phyloP scores from a whole-genome alignment of 2,329 filamentous ascomycete genomes.

The Aspergillus ochraceus region DNA sequence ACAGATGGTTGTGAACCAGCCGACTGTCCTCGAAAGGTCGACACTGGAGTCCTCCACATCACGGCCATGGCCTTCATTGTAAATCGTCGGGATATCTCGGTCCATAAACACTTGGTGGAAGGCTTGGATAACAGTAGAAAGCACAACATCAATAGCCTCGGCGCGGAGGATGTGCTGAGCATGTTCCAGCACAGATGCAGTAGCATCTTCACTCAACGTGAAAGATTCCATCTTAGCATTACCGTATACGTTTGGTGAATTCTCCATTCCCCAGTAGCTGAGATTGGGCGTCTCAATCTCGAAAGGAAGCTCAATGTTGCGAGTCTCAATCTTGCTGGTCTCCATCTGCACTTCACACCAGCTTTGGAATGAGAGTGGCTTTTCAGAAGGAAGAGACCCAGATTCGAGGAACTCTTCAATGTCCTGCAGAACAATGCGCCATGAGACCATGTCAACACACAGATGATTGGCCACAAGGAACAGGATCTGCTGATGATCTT shows the following conservation, averaged over 20 bases:
- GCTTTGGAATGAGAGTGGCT: slow-evolving; percentile 39
- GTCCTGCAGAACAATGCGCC: slow-evolving; percentile 38
- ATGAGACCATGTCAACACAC: slow-evolving; percentile 26
- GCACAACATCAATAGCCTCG: slow-evolving; percentile 39
- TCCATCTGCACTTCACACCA: slow-evolving; percentile 38
- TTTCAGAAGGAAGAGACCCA: slow-evolving; percentile 32
- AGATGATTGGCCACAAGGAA: slow-evolving; percentile 22
- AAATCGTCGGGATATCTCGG: slow-evolving; percentile 44
- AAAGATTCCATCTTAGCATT: slow-evolving; percentile 38
- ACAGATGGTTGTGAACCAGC: slow-evolving; percentile 53
- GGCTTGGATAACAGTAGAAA: slow-evolving; percentile 42
- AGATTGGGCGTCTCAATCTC: slow-evolving; percentile 32
- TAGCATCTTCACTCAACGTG: slow-evolving; percentile 31
- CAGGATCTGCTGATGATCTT: slow-evolving; percentile 12
- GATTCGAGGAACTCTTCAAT: slow-evolving; percentile 36
- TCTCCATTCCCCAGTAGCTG: slow-evolving; percentile 39
- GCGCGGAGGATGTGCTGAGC: slow-evolving; percentile 37
- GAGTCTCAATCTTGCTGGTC: slow-evolving; percentile 22
- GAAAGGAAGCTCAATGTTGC: slow-evolving; percentile 24
- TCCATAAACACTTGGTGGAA: slow-evolving; percentile 47
- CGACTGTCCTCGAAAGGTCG: slow-evolving; percentile 50
- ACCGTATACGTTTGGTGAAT: slow-evolving; percentile 33
- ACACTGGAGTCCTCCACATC: slow-evolving; percentile 47
- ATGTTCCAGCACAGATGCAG: slow-evolving; percentile 30
- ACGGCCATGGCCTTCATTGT: slow-evolving; percentile 53